A percentile compares a stretch with the other conserved stretches of the same genome.
These are phyloP conservation scores for Naganishia onofrii DNA, from an alignment of 768 basidiomycete species.

Conservation along the genomic window DNA sequence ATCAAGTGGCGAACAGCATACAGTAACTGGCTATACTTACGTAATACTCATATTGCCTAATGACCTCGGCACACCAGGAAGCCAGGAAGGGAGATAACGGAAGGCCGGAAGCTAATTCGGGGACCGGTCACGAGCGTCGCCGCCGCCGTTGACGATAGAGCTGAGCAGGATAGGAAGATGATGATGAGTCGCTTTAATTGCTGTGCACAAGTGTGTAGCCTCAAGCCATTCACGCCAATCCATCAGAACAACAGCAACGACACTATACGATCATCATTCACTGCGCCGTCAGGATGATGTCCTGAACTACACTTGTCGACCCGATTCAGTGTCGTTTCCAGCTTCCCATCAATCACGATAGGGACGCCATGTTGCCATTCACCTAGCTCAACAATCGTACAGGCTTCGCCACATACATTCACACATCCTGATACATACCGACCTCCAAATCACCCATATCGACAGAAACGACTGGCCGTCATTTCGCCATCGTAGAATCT, in stretches of 20 bases:
- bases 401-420: constrained; percentile 13
- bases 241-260: neutral
- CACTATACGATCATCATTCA: neutral
- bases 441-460: too few species aligned
- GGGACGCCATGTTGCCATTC: constrained; percentile 9
- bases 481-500: neutral
- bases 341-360: constrained; percentile 1
- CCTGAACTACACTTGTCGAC: neutral
- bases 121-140: neutral
- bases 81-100: constrained; percentile 3
- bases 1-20: neutral
- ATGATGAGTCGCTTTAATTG: neutral
- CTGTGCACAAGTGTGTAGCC: neutral
- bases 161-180: too few species aligned
- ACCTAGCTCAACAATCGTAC: neutral
- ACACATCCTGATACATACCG: neutral
- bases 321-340: neutral
- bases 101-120: neutral
- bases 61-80: neutral
- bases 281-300: neutral
- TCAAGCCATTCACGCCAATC: neutral
- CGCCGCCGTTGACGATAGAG: neutral
- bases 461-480: neutral
- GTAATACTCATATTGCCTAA: neutral
- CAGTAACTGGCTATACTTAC: too few species aligned